These are phyloP conservation scores for Anthracocystis walkeri DNA, from an alignment of 1,284 basidiomycete genomes.

Conservation along the genomic window DNA sequence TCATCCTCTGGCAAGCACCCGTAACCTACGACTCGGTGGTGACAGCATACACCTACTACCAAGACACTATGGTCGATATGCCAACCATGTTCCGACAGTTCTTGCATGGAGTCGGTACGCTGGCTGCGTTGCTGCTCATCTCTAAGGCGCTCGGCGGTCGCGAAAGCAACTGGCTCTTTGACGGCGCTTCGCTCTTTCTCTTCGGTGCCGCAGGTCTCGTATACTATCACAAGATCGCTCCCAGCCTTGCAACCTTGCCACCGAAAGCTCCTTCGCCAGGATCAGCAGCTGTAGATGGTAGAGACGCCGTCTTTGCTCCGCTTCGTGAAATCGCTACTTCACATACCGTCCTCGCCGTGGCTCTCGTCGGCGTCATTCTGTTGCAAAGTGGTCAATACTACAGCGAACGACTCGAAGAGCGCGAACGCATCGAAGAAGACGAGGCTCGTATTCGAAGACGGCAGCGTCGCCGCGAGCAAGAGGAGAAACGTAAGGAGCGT, in stretches of 20 bases:
- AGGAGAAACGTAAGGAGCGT: conserved; percentile 48
- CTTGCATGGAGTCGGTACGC: conserved; percentile 48
- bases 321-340: conserved; percentile 67
- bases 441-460: conserved; percentile 64
- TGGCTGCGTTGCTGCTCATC: conserved; percentile 49
- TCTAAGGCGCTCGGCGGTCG: conserved; percentile 60
- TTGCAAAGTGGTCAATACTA: conserved; percentile 69
- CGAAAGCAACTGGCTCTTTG: conserved; percentile 69
- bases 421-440: conserved; percentile 66
- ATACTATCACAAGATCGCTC: conserved; percentile 62
- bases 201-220: conserved; percentile 63
- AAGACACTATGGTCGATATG: conserved; percentile 57
- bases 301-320: conserved; percentile 48
- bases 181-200: conserved; percentile 68
- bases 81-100: conserved; percentile 41
- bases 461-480: conserved; percentile 56
- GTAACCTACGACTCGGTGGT: conserved; percentile 57
- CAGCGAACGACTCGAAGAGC: conserved; percentile 65
- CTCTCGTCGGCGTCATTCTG: conserved; percentile 64
- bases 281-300: conserved; percentile 30
- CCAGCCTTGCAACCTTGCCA: conserved; percentile 52
- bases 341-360: conserved; percentile 65
- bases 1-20: conserved; percentile 66
- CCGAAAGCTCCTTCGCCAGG: conserved; percentile 41
- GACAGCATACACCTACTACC: conserved; percentile 65